Evolutionary conservation across 2,329 filamentous ascomycete species (phyloP).

Genomic region (Curvularia verruculosa): DNA sequence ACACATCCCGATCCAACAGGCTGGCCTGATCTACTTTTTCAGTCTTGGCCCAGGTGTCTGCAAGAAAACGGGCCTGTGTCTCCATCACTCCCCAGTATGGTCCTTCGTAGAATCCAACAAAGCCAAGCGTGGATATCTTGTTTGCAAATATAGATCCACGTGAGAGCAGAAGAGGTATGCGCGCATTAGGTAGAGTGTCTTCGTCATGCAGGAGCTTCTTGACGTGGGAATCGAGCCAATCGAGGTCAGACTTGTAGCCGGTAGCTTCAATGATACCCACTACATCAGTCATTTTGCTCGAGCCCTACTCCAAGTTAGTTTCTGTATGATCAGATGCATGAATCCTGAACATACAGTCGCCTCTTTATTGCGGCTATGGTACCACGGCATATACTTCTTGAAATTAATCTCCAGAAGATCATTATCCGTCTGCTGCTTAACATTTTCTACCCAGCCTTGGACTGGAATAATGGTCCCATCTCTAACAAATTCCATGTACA

Average conservation of each 20-base stretch:
- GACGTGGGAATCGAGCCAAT: conserved; percentile 66
- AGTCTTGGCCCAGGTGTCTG: conserved; percentile 61
- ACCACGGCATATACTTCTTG: conserved; percentile 25
- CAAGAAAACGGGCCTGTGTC: conserved; percentile 77
- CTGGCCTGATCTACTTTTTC: conserved; percentile 26
- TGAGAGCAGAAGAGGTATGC: conserved; percentile 62
- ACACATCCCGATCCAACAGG: background rate
- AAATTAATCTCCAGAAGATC: conserved; percentile 13
- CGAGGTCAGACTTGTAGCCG: conserved; percentile 71
- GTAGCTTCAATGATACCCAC: conserved; percentile 74
- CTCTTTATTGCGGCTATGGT: conserved; percentile 1
- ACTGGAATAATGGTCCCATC: conserved; percentile 57
- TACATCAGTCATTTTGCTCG: conserved; percentile 17
- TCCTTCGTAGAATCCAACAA: conserved; percentile 83
- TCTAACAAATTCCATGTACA: conserved; percentile 76
- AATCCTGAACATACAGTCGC: conserved; percentile 8
- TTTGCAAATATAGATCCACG: conserved; percentile 70
- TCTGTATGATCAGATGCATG: background rate
- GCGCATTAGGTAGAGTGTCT: conserved; percentile 60
- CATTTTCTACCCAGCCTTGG: conserved; percentile 43
- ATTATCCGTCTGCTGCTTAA: conserved; percentile 21
- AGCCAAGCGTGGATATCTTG: conserved; percentile 69
- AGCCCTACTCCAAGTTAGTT: conserved; percentile 17
- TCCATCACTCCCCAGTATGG: conserved; percentile 89
- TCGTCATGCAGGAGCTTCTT: conserved; percentile 62